Evolutionary conservation across 1,284 basidiomycete genomes (phyloP).

Genomic region (Somion occarium): DNA sequence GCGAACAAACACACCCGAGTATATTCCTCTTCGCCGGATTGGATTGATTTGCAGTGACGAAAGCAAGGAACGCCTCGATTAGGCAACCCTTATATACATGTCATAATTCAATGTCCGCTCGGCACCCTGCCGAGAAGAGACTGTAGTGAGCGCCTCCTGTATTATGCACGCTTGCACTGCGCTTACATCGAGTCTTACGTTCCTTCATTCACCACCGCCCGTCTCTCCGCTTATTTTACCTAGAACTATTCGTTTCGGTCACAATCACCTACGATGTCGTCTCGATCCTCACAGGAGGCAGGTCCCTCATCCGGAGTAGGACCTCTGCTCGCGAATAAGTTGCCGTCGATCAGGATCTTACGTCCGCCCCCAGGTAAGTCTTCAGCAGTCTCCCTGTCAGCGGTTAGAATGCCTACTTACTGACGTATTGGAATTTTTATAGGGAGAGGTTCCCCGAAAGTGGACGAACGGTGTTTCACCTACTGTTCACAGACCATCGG

Average conservation of each 20-base stretch:
- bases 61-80: no score
- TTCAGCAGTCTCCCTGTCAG: neutral
- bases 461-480: conserved; percentile 71
- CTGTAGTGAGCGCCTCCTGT: no score
- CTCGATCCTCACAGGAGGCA: neutral
- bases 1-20: conserved; percentile 37
- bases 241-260: neutral
- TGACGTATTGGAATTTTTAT: conserved; percentile 4
- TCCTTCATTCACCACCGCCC: neutral
- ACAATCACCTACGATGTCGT: neutral
- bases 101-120: no score
- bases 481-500: conserved; percentile 63
- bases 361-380: conserved; percentile 22
- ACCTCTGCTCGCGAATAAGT: conserved; percentile 19
- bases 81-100: no score
- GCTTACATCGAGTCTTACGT: no score
- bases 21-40: no score
- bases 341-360: conserved; percentile 25
- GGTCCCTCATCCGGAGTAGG: neutral
- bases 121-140: no score
- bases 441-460: conserved; percentile 54
- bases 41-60: no score
- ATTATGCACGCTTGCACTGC: no score
- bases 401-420: neutral
- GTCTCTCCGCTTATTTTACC: neutral